Evolutionary conservation across 768 basidiomycete genomes (phyloP).

Genomic region (Pisolithus microcarpus): DNA sequence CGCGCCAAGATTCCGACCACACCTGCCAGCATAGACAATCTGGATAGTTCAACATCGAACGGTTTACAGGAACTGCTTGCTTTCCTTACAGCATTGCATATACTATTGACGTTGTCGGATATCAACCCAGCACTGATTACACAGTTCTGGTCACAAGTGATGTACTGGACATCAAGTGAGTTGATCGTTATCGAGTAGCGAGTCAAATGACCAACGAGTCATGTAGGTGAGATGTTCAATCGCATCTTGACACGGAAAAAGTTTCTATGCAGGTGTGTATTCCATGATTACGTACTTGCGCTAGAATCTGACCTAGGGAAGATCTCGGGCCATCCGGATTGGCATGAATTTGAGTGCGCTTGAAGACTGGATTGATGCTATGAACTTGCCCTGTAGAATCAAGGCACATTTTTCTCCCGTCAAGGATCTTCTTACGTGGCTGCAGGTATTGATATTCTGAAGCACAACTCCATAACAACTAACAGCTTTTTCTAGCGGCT

Average conservation of each 20-base stretch:
- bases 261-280: conserved; percentile 75
- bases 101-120: conserved; percentile 76
- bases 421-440: conserved; percentile 76
- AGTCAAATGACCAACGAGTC: conserved; percentile 5
- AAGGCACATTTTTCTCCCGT: conserved; percentile 78
- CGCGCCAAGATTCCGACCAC: conserved; percentile 42
- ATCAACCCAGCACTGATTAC: conserved; percentile 83
- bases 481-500: conserved; percentile 47
- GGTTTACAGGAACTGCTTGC: conserved; percentile 57
- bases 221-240: conserved; percentile 75
- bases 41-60: conserved; percentile 36
- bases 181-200: conserved; percentile 3
- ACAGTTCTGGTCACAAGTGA: conserved; percentile 95
- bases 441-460: conserved; percentile 50
- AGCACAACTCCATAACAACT: background rate
- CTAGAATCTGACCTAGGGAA: conserved; percentile 8
- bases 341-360: conserved; percentile 76
- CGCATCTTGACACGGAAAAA: conserved; percentile 86
- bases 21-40: conserved; percentile 45
- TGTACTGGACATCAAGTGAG: conserved; percentile 96
- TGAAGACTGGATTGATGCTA: conserved; percentile 87
- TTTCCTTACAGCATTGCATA: conserved; percentile 80
- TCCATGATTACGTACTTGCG: background rate
- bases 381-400: conserved; percentile 73
- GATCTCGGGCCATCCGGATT: conserved; percentile 85